These are phyloP conservation scores for Plasmodium ovale DNA, from an alignment of 169 alveolate species.

Conservation along the genomic window DNA sequence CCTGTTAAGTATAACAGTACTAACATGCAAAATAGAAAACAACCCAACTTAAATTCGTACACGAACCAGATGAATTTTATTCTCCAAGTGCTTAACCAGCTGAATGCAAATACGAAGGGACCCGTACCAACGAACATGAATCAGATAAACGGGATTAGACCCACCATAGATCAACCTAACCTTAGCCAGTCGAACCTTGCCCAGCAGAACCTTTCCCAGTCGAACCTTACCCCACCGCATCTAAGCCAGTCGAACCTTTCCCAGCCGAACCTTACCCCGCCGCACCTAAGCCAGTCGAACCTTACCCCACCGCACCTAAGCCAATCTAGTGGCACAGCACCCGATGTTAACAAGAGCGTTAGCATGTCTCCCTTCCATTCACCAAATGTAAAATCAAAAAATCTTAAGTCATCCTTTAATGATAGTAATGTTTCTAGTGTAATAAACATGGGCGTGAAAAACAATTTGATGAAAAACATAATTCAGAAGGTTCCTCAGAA, in stretches of 20 bases:
- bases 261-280: conserved; percentile 1
- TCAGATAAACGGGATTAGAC: neutral
- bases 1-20: conserved; percentile 6
- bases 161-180: neutral
- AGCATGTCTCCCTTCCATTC: conserved; percentile 29
- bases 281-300: neutral
- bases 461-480: conserved; percentile 24
- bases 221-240: conserved; percentile 7
- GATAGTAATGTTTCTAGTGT: conserved; percentile 26
- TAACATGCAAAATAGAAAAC: conserved; percentile 37
- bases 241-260: neutral
- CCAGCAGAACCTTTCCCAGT: neutral
- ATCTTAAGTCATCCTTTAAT: conserved; percentile 9
- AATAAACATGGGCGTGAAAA: conserved; percentile 25
- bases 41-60: conserved; percentile 16
- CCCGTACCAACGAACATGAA: conserved; percentile 1
- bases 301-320: neutral
- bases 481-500: conserved; percentile 25
- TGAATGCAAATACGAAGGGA: conserved; percentile 17
- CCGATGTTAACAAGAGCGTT: conserved; percentile 1
- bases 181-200: neutral
- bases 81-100: conserved; percentile 53
- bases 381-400: conserved; percentile 23
- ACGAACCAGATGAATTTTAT: conserved; percentile 55
- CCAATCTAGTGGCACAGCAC: neutral